A percentile compares a stretch with the other conserved stretches of the same genome.
phyloP scores from a whole-genome alignment of 2,329 filamentous ascomycete genomes.

The Ophiostoma himal-ulmi region DNA sequence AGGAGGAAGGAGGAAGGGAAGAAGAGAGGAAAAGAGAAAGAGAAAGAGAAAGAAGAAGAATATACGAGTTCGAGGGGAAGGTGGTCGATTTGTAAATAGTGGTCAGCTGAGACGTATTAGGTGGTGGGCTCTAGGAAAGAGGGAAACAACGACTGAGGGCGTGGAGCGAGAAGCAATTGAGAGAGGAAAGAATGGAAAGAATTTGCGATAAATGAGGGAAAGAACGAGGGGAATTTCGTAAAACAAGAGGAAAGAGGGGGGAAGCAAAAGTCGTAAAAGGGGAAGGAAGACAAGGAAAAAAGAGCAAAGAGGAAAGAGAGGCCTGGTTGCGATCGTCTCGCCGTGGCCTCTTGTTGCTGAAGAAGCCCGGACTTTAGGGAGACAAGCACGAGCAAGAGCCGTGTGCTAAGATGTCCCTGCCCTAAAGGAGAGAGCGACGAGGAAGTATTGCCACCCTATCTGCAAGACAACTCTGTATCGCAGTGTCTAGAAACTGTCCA shows the following conservation, averaged over 20 bases:
- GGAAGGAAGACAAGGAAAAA: background rate
- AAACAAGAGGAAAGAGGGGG: background rate
- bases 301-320: background rate
- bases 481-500: background rate
- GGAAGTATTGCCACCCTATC: background rate
- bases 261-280: background rate
- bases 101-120: conserved; percentile 16
- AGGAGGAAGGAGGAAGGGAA: conserved; percentile 8
- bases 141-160: conserved; percentile 1
- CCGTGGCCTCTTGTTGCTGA: background rate
- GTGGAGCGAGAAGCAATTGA: background rate
- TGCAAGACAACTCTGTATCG: background rate
- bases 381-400: conserved; percentile 11
- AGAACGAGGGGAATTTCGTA: background rate
- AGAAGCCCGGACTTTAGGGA: conserved; percentile 13
- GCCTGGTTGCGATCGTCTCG: conserved; percentile 1
- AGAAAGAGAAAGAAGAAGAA: background rate
- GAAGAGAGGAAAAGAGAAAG: background rate
- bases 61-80: background rate
- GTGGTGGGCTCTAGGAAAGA: background rate
- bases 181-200: background rate
- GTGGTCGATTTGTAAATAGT: conserved; percentile 4
- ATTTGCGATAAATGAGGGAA: background rate
- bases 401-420: conserved; percentile 6
- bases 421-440: background rate